phyloP scores from a whole-genome alignment of 352 stramenopile genomes.

The Elongisporangium prolatum region DNA sequence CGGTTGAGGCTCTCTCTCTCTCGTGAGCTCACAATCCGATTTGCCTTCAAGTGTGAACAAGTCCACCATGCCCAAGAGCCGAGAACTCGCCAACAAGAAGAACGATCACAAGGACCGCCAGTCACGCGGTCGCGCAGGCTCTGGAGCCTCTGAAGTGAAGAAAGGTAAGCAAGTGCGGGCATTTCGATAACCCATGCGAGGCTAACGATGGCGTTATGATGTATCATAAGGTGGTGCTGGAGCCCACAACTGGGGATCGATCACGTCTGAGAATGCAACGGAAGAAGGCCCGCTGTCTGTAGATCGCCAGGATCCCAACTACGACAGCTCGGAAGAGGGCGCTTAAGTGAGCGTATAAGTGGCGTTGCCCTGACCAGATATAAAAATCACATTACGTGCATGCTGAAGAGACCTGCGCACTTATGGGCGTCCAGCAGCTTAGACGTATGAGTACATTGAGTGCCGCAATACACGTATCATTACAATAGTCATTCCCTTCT shows the following conservation, averaged over 20 bases:
- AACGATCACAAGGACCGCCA: constrained; percentile 83
- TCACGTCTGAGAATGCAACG: constrained; percentile 29
- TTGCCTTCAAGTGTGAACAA: constrained; percentile 4
- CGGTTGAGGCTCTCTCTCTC: background rate
- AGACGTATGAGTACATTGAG: too few relatives aligned
- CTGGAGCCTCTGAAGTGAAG: constrained; percentile 36
- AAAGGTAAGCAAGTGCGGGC: constrained; percentile 27
- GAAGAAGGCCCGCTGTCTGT: constrained; percentile 16
- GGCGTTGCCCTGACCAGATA: too few relatives aligned
- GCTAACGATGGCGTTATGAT: constrained; percentile 2
- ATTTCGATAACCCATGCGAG: background rate
- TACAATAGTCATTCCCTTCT: too few relatives aligned
- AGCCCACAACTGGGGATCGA: constrained; percentile 77
- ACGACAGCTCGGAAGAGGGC: constrained; percentile 48
- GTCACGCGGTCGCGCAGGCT: constrained; percentile 54
- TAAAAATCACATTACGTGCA: too few relatives aligned
- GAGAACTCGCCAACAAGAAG: constrained; percentile 81
- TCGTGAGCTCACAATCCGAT: constrained; percentile 2
- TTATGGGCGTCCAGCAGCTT: too few relatives aligned
- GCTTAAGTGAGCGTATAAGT: background rate
- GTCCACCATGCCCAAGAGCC: constrained; percentile 61
- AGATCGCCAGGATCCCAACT: constrained; percentile 78
- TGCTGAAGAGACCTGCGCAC: too few relatives aligned
- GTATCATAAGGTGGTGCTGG: constrained; percentile 53
- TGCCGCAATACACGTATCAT: too few relatives aligned